phyloP scores from a whole-genome alignment of 2,329 filamentous ascomycete genomes.

The Fusarium setosum region DNA sequence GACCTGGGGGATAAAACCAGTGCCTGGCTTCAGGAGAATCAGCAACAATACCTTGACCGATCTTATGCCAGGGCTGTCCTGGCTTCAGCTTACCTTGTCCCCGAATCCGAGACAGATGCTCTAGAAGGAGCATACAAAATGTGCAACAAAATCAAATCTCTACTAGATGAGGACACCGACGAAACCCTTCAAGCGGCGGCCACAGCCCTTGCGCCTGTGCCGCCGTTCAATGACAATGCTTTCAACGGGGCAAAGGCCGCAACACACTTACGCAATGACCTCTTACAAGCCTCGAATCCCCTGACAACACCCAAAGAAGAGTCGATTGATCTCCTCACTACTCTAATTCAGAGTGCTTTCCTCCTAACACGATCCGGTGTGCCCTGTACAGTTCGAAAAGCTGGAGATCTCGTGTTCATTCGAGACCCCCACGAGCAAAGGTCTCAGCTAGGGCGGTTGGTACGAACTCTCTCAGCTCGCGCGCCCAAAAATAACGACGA shows the following conservation, averaged over 20 bases:
- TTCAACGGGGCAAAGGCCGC: conserved; percentile 42
- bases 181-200: conserved; percentile 62
- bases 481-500: conserved; percentile 70
- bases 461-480: conserved; percentile 63
- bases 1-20: conserved; percentile 72
- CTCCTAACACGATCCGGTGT: conserved; percentile 64
- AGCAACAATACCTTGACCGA: conserved; percentile 68
- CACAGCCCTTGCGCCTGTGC: conserved; percentile 54
- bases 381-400: conserved; percentile 62
- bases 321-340: conserved; percentile 70
- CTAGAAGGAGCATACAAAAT: conserved; percentile 71
- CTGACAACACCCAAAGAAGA: conserved; percentile 70
- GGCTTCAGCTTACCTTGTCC: conserved; percentile 75
- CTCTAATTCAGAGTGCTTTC: conserved; percentile 71
- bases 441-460: conserved; percentile 66
- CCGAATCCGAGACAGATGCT: conserved; percentile 67
- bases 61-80: conserved; percentile 76
- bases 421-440: conserved; percentile 74
- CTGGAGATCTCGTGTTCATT: conserved; percentile 72
- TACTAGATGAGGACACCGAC: conserved; percentile 70
- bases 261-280: conserved; percentile 51
- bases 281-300: conserved; percentile 70
- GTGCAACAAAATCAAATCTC: conserved; percentile 62
- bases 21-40: conserved; percentile 69
- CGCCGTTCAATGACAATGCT: conserved; percentile 42